Base-by-base conservation (phyloP, 805 yeast species). In the Suhomyces tanzawaensis region DNA sequence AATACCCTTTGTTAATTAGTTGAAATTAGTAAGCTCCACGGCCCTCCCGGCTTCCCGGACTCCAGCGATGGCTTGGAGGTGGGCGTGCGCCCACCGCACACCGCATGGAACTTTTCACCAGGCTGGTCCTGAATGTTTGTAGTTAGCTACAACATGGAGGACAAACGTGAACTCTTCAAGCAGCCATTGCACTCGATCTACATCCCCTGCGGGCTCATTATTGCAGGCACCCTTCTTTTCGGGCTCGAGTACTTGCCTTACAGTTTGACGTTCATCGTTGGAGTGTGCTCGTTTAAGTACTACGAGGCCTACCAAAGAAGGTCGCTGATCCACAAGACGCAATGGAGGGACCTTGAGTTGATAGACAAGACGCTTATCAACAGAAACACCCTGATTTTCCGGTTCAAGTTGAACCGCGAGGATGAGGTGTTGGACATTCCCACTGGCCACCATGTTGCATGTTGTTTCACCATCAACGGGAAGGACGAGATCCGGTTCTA, bases 181-280 rank as follows among this genome's bases (percentile, higher is more conserved):
- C 76, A 81, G 37, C 89, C 90, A 4, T 59, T 85, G 29, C 95
- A 85, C 52, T 88, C 90, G 14, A 76, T 85, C 35, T 79, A 76
- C 55, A 84, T 85, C 47, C 95, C 95, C 4, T 60, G 74, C 18
- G 76, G 68, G 2, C 69, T 85, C 36, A 70, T 84, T 33, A 29
- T 82, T 6, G 69, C 72, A 22, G 95, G 95, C 25, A 72, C 81
- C 3, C 57, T 66, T 16, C 69, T 84, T 48, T 66, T 80, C 40
- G 74, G 76, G 34, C 69, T 58, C 44, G 64, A 66, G 32, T 78
- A 69, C 52, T 49, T 79, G 32, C 82, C 82, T 12, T 66, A 67
- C 47, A 56, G 63, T 29, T 36, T 66, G 34, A 52, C 63, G 3
- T 64, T 69, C 42, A 55, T 68, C 23, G 60, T 55, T 14, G 45